Conservation (phyloP, 2,329 filamentous ascomycete genomes). For the Phialemoniopsis sp. region DNA sequence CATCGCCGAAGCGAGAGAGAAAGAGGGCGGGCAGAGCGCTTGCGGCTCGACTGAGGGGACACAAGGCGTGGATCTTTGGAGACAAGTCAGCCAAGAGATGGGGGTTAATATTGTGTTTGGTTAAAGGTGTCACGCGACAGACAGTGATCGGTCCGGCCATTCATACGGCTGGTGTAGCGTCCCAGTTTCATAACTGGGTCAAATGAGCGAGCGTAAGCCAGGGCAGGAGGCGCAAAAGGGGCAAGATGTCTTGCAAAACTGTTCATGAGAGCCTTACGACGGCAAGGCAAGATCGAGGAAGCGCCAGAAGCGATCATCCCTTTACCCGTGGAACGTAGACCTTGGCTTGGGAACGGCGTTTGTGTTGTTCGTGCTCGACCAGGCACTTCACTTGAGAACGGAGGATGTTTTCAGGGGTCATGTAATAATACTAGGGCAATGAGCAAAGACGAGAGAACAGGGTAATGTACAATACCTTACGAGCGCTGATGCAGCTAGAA, state of each 20-base stretch:
- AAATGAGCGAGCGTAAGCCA: background rate
- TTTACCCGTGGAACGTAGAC: too few species aligned
- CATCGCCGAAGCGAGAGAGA: conserved; percentile 5
- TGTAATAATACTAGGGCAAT: background rate
- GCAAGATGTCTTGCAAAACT: too few species aligned
- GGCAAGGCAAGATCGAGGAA: too few species aligned
- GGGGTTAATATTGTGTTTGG: conserved; percentile 58
- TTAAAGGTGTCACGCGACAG: conserved; percentile 20
- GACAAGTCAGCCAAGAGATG: conserved; percentile 52
- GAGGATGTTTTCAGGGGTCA: background rate
- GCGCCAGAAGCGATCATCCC: too few species aligned
- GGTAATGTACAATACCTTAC: conserved; percentile 1
- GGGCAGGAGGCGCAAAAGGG: too few species aligned
- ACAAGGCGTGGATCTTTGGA: conserved; percentile 43
- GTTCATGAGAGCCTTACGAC: too few species aligned
- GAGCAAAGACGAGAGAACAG: background rate
- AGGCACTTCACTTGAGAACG: too few species aligned
- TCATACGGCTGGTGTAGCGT: background rate
- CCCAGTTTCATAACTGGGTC: background rate
- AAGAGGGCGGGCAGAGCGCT: conserved; percentile 7
- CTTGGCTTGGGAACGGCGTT: too few species aligned
- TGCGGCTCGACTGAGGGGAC: background rate
- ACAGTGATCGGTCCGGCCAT: background rate
- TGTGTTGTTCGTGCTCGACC: too few species aligned
- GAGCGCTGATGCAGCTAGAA: background rate